Conservation (phyloP, 768 basidiomycete species). For the Candolleomyces aberdarensis region DNA sequence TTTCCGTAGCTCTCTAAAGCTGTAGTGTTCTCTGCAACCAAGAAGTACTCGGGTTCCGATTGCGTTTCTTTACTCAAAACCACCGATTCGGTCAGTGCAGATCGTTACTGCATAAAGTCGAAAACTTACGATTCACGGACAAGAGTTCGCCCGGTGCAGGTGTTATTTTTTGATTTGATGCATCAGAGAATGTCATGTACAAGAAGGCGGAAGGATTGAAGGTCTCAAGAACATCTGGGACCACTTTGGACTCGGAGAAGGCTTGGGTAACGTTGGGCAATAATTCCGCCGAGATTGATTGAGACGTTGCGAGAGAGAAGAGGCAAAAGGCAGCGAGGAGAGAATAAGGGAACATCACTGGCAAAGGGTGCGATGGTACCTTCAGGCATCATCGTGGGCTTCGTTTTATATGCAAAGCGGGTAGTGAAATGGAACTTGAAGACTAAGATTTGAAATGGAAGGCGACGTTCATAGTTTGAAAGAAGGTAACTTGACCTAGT, state of each 20-base stretch:
- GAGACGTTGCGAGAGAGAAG: neutral
- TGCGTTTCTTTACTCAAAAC: constrained; percentile 26
- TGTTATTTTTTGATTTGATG: constrained; percentile 23
- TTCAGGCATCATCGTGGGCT: too few relatives aligned
- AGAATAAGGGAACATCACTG: neutral
- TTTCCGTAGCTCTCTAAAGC: constrained; percentile 19
- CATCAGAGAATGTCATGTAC: constrained; percentile 36
- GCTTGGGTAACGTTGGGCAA: constrained; percentile 12
- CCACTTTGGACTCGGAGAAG: constrained; percentile 33
- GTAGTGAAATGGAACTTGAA: too few relatives aligned
- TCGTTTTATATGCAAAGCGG: too few relatives aligned
- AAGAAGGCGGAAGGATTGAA: constrained; percentile 35
- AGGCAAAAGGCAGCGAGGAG: constrained; percentile 1
- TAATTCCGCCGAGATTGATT: neutral
- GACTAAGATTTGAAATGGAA: too few relatives aligned
- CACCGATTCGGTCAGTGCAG: neutral
- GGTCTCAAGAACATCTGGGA: constrained; percentile 32
- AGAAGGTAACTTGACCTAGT: too few relatives aligned
- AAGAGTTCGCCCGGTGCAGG: constrained; percentile 35
- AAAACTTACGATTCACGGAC: constrained; percentile 32
- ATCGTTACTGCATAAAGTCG: neutral
- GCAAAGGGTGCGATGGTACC: too few relatives aligned
- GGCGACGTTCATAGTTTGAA: too few relatives aligned
- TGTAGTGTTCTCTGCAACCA: constrained; percentile 23
- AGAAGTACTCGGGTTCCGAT: constrained; percentile 28